Evolutionary conservation across 1,284 basidiomycete species (phyloP).

Genomic region (Rugosomyces carneus): DNA sequence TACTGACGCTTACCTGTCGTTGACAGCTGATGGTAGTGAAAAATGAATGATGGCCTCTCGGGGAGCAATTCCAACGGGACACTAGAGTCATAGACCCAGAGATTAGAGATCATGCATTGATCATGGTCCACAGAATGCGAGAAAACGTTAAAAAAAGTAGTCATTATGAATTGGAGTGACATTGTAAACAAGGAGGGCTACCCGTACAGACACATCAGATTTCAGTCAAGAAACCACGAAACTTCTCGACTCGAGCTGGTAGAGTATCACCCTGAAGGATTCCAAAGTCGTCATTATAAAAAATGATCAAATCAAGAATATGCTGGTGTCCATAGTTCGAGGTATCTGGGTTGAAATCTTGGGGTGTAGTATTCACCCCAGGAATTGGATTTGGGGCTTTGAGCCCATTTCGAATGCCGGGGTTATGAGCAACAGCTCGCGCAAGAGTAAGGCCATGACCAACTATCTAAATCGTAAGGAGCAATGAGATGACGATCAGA

Average conservation of each 20-base stretch:
- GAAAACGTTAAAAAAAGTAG: no score
- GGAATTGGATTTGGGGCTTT: background rate
- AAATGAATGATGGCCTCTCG: no score
- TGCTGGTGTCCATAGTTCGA: slow-evolving; percentile 9
- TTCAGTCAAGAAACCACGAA: background rate
- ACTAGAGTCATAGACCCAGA: no score
- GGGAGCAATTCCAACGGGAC: no score
- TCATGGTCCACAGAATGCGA: no score
- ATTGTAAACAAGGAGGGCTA: no score
- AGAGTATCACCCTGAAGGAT: slow-evolving; percentile 10
- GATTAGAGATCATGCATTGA: no score
- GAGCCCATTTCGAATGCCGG: background rate
- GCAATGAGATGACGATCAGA: background rate
- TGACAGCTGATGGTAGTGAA: no score
- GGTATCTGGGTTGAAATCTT: slow-evolving; percentile 8
- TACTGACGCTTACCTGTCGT: no score
- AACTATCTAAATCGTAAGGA: background rate
- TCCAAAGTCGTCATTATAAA: slow-evolving; percentile 16
- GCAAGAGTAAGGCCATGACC: slow-evolving; percentile 2
- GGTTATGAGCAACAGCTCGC: background rate
- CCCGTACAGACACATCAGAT: slow-evolving; percentile 72
- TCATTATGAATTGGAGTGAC: no score
- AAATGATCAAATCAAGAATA: slow-evolving; percentile 12
- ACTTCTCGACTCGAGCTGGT: slow-evolving; percentile 5
- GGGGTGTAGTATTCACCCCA: slow-evolving; percentile 4